Base-by-base conservation (phyloP, 257 asterid species). In the Salvia miltiorrhiza region DNA sequence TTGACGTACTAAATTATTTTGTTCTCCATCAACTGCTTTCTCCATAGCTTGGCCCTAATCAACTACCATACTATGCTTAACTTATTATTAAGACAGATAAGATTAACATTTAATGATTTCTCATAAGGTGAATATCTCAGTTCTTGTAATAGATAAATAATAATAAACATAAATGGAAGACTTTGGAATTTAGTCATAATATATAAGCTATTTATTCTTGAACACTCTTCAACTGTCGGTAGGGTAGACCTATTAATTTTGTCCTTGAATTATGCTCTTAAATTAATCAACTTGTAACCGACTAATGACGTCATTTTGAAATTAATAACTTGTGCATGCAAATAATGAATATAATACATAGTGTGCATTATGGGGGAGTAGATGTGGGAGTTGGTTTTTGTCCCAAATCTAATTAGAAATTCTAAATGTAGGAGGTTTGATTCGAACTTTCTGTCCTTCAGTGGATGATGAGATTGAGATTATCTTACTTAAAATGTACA, bases 151-250 rank as follows among this genome's bases (percentile, higher is more conserved):
- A 28, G n/a, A n/a, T n/a, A 30, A 30, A 30, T 30, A 30, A 30
- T 30, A 2, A 65, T 56, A 23, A 61, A 43, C 44, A 30, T 20
- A 17, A 55, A 58, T 60, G 9, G 49, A 39, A 67, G 58, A 35
- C 63, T 5, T 65, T 73, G 70, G 78, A 67, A 21, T 58, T 67
- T 24, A 35, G 26, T 75, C 67, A 44, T 16, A 62, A 7, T 55
- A 55, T 30, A 30, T 30, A 30, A 3, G 20, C 43, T 30, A 48
- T 32, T 30, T 7, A 57, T 73, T 64, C 13, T 54, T 54, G 28
- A 17, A 19, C 33, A 39, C 48, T 52, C 21, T 53, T 41, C 60
- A 40, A 56, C 65, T 50, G 80, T 70, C 73, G 76, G 69, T 76
- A 70, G 73, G 80, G 76, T 41, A 44, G 19, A 44, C 48, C 52